Percentiles rank a stretch among this genome's conserved stretches.
These are phyloP conservation scores for Lipomyces yamanashiensis DNA, from an alignment of 805 yeast genomes.

Conservation along the genomic window DNA sequence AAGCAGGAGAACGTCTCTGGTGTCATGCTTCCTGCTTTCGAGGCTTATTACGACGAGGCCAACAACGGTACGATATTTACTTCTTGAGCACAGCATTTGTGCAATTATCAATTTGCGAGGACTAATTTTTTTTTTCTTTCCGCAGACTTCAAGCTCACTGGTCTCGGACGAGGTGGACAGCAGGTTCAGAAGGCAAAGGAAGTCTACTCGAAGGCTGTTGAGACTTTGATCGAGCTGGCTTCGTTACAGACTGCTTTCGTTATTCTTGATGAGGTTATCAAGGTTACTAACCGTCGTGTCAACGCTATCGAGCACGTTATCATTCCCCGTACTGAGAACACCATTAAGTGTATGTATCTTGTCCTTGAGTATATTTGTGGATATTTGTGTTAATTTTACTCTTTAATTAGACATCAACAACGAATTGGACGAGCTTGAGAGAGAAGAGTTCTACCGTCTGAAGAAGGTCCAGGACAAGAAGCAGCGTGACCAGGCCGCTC, in stretches of 20 bases:
- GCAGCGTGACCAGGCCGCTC: conserved; percentile 73
- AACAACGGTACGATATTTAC: conserved; percentile 56
- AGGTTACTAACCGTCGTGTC: conserved; percentile 97
- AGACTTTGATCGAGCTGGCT: conserved; percentile 92
- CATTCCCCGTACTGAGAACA: conserved; percentile 96
- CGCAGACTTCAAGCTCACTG: conserved; percentile 87
- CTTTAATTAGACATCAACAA: conserved; percentile 72
- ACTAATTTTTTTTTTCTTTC: neutral
- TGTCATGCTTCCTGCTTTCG: conserved; percentile 91
- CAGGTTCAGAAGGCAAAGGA: conserved; percentile 93
- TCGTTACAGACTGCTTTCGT: conserved; percentile 96
- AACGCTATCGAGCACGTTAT: conserved; percentile 98
- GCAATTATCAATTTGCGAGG: neutral
- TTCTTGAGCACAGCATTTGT: neutral
- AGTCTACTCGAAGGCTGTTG: conserved; percentile 95
- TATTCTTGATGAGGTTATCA: conserved; percentile 94
- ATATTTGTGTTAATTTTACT: neutral
- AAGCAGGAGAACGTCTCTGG: conserved; percentile 97
- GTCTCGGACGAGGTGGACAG: conserved; percentile 98
- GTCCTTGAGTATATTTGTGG: neutral
- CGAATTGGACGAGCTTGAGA: conserved; percentile 94
- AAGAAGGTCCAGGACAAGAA: conserved; percentile 96
- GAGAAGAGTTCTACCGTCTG: conserved; percentile 96
- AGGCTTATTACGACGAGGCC: conserved; percentile 77
- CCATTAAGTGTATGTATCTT: conserved; percentile 58